A percentile compares a stretch with the other conserved stretches of the same genome.
Conservation (phyloP, 192 early-diverging fungal genomes). For the Radiomyces spectabilis region DNA sequence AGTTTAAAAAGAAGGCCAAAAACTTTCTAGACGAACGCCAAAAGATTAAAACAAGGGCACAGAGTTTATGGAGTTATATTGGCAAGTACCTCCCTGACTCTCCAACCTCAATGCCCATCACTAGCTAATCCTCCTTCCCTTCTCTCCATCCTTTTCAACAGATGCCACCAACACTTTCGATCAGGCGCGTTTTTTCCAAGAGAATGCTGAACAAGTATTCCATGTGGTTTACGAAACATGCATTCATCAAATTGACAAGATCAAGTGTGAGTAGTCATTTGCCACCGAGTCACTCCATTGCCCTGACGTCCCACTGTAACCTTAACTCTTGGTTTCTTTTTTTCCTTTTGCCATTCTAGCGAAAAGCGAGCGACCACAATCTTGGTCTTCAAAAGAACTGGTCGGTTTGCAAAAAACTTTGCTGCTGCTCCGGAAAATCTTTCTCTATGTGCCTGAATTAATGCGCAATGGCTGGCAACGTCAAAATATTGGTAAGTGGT, state of each 20-base stretch:
- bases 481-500: slow-evolving; percentile 45
- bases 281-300: too few relatives aligned
- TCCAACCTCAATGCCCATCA: not conserved
- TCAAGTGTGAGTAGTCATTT: slow-evolving; percentile 47
- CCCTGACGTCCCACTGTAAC: too few relatives aligned
- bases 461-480: slow-evolving; percentile 73
- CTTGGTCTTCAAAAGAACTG: slow-evolving; percentile 57
- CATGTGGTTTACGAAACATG: slow-evolving; percentile 60
- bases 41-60: slow-evolving; percentile 60
- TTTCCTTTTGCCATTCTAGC: too few relatives aligned
- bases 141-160: slow-evolving; percentile 19
- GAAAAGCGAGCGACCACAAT: slow-evolving; percentile 42
- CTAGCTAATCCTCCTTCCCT: not conserved
- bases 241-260: slow-evolving; percentile 65
- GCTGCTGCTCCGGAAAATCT: slow-evolving; percentile 56
- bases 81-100: slow-evolving; percentile 32
- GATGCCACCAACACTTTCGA: slow-evolving; percentile 62
- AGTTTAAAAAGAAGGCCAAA: slow-evolving; percentile 64
- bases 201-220: slow-evolving; percentile 65
- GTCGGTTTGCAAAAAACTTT: slow-evolving; percentile 55
- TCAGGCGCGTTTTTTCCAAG: slow-evolving; percentile 70
- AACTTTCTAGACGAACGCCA: slow-evolving; percentile 74
- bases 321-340: too few relatives aligned
- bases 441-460: slow-evolving; percentile 57
- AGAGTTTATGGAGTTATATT: slow-evolving; percentile 60